Evolutionary conservation across 805 yeast genomes (phyloP).

Genomic region (Suhomyces sp.): DNA sequence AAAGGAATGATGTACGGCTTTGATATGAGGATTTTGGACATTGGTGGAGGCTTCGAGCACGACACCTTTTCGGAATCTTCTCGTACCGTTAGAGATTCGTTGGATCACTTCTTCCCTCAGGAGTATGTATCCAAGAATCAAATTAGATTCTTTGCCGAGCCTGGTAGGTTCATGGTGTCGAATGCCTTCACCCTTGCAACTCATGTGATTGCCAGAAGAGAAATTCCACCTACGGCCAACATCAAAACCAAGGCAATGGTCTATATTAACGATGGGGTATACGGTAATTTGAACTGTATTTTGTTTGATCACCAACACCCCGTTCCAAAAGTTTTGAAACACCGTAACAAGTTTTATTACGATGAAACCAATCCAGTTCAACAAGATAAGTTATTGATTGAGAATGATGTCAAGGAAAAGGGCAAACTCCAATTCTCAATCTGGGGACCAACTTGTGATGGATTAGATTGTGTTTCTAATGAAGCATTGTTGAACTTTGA

Average conservation of each 20-base stretch:
- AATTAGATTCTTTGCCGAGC: constrained; percentile 75
- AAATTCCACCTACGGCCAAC: constrained; percentile 16
- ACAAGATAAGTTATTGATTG: constrained; percentile 4
- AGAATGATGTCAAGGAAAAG: constrained; percentile 15
- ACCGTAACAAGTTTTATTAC: constrained; percentile 46
- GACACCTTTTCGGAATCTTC: constrained; percentile 61
- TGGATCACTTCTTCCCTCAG: constrained; percentile 59
- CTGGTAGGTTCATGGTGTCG: constrained; percentile 88
- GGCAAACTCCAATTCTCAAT: constrained; percentile 53
- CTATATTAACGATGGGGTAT: constrained; percentile 91
- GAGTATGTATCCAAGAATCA: constrained; percentile 20
- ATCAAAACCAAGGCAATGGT: constrained; percentile 52
- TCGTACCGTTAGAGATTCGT: constrained; percentile 49
- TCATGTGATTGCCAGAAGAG: constrained; percentile 82
- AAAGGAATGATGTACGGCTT: constrained; percentile 47
- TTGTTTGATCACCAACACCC: constrained; percentile 89
- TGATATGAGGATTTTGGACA: constrained; percentile 60
- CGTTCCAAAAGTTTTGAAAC: constrained; percentile 60
- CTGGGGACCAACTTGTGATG: constrained; percentile 99
- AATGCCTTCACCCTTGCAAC: constrained; percentile 81
- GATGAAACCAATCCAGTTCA: constrained; percentile 5
- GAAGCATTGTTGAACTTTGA: constrained; percentile 52
- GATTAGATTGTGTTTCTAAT: constrained; percentile 76
- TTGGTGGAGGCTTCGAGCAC: constrained; percentile 90
- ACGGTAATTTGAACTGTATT: constrained; percentile 93